A percentile compares a stretch with the other conserved stretches of the same genome.
phyloP scores from a whole-genome alignment of 257 asterid species.

The Nicotiana tabacum region DNA sequence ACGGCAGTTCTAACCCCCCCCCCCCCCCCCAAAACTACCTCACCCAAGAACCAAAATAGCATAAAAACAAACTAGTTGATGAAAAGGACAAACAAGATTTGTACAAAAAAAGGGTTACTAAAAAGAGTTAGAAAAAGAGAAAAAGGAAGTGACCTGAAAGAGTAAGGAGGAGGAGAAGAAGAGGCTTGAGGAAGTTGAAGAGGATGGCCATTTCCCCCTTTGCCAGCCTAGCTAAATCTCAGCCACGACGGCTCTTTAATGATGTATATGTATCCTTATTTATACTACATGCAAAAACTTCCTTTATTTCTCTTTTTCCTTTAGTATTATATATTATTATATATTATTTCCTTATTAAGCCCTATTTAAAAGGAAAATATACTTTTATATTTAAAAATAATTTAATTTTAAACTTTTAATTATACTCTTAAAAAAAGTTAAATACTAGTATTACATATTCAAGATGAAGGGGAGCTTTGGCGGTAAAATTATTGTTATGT shows the following conservation, averaged over 20 bases:
- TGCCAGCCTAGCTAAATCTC: conserved; percentile 47
- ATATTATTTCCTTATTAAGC: no score
- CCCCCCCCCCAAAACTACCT: neutral
- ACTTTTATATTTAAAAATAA: no score
- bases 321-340: no score
- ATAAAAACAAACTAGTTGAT: neutral
- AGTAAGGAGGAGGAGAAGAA: conserved; percentile 36
- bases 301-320: no score
- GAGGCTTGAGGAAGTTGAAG: conserved; percentile 32
- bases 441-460: no score
- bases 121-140: neutral
- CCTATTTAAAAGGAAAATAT: no score
- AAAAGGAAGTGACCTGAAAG: conserved; percentile 47
- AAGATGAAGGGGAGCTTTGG: no score
- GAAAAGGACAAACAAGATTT: neutral
- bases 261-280: conserved; percentile 13
- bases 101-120: neutral
- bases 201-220: conserved; percentile 53
- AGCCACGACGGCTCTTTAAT: conserved; percentile 28
- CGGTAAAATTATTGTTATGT: no score
- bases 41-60: neutral
- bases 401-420: no score
- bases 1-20: neutral
- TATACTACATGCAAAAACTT: no score
- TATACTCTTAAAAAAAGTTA: no score